phyloP scores from a whole-genome alignment of 768 basidiomycete genomes.

The Leccinum uliginosum region DNA sequence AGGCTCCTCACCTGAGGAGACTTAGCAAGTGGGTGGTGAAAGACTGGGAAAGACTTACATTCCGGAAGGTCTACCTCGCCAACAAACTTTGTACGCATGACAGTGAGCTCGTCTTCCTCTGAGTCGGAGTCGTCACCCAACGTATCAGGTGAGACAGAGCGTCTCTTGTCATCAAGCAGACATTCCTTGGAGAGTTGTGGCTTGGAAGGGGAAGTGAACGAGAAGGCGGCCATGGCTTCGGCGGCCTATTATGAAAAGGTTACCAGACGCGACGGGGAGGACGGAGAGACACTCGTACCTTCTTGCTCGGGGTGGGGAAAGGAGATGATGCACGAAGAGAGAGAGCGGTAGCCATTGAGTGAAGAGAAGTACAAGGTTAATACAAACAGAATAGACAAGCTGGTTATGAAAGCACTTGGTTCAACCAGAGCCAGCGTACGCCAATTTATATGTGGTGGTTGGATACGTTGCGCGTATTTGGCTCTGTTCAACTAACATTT shows the following conservation, averaged over 20 bases:
- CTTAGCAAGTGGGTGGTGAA: not conserved
- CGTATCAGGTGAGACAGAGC: constrained; percentile 29
- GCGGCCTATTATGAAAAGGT: constrained; percentile 28
- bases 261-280: not conserved
- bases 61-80: constrained; percentile 68
- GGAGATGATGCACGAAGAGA: constrained; percentile 23
- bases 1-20: constrained; percentile 61
- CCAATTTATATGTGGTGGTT: constrained; percentile 18
- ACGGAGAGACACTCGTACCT: constrained; percentile 29
- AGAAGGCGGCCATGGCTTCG: constrained; percentile 40
- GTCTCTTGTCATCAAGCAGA: constrained; percentile 30
- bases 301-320: constrained; percentile 46
- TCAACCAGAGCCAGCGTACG: not conserved
- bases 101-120: constrained; percentile 31
- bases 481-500: constrained; percentile 24
- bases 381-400: not conserved
- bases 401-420: not conserved
- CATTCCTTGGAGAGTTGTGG: not conserved
- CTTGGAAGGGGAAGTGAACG: constrained; percentile 40
- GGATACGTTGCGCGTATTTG: constrained; percentile 29
- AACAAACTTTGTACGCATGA: constrained; percentile 51
- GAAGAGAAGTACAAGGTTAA: constrained; percentile 1
- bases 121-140: constrained; percentile 25
- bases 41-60: constrained; percentile 28
- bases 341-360: constrained; percentile 21